Percentiles rank a stretch among this genome's conserved stretches.
Evolutionary conservation across 2,329 filamentous ascomycete species (phyloP).

Genomic region (Trichophaea hybrida): DNA sequence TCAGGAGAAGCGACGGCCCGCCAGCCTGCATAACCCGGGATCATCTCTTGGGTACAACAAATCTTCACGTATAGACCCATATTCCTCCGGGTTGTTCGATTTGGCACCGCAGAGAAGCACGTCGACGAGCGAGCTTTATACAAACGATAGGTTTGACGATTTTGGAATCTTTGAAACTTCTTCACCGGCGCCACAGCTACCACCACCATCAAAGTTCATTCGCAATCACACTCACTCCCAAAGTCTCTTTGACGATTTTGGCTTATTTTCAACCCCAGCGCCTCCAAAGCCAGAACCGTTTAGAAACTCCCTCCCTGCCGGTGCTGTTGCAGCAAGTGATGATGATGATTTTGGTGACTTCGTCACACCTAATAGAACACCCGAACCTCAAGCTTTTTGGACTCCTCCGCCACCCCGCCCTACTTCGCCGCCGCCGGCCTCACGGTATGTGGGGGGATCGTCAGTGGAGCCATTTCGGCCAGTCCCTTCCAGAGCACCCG

Average conservation of each 20-base stretch:
- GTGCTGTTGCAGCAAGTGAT: not conserved
- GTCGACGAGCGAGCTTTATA: not conserved
- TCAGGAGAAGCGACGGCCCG: not conserved
- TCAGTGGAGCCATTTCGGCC: no score
- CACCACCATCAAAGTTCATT: not conserved
- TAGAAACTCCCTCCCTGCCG: not conserved
- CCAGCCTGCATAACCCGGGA: not conserved
- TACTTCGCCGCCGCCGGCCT: not conserved
- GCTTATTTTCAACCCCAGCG: not conserved
- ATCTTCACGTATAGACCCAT: not conserved
- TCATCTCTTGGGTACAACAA: not conserved
- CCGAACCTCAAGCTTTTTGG: not conserved
- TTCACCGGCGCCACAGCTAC: not conserved
- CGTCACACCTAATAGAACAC: conserved; percentile 16
- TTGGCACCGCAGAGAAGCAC: not conserved
- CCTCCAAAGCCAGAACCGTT: conserved; percentile 10
- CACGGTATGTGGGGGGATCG: not conserved
- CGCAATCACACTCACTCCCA: not conserved
- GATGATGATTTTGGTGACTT: conserved; percentile 26
- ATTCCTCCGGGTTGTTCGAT: not conserved
- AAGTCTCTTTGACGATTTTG: not conserved
- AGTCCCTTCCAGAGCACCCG: not conserved
- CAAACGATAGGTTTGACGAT: not conserved
- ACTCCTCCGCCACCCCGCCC: not conserved
- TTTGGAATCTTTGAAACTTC: not conserved